Base-by-base conservation (phyloP, 2,329 filamentous ascomycete genomes). In the Colletotrichum lini region DNA sequence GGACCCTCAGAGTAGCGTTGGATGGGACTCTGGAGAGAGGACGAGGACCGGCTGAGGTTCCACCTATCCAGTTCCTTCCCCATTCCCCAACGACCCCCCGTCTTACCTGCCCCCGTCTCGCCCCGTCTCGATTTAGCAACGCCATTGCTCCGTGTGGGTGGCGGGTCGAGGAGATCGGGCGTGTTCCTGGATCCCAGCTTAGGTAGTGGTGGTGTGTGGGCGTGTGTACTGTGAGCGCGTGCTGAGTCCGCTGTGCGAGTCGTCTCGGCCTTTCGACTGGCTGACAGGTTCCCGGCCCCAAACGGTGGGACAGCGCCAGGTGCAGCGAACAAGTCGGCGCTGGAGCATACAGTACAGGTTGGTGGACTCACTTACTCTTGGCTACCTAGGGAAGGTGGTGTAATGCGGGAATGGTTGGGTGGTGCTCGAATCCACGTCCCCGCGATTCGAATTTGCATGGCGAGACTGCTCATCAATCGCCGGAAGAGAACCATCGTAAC, bases 101-200 rank as follows among this genome's bases (percentile, higher is more conserved):
- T 35, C 30, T 35, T 9, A 35, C 30, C 30, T 9, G 30, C 30
- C 30, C 30, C 30, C 9, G 30, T 68, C 65, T 71, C 65, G 65
- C 26, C 26, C 30, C 50, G 50, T 68, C 65, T 71, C 65, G 65
- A 67, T 67, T 67, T 70, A 67, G 67, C 50, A 67, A 44, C 58
- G 56, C 64, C 67, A 42, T 59, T 67, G 50, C 67, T 66, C 47
- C 64, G 64, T 62, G 64, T 71, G 57, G 44, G 64, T 57, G 57
- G 64, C n/a, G 16, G 42, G 50, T 47, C 57, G 57, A 57, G 42
- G 44, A 58, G 64, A 63, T 59, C 21, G 57, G 57, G 49, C 40
- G 53, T 49, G 68, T 71, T 68, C 68, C 68, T 71, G 68, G 68
- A 71, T 71, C 68, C 68, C 45, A 38, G 68, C 10, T 40, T 26